phyloP scores from a whole-genome alignment of 1,139 yeast genomes.

The Sugiyamaella castrensis region DNA sequence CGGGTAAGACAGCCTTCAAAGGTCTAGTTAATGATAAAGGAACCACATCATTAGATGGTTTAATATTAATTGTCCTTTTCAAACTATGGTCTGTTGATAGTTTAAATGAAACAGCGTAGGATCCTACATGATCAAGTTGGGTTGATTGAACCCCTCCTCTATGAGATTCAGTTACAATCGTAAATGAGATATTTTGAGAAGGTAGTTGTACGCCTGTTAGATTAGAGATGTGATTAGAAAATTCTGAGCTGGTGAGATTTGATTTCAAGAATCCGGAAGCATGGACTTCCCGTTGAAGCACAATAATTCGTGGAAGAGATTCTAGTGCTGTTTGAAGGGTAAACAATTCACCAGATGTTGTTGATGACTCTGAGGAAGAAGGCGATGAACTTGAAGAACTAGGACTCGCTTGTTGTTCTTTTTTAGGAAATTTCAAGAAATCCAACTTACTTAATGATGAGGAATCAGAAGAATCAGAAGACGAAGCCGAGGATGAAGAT shows the following conservation, averaged over 20 bases:
- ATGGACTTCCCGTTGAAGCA: conserved; percentile 17
- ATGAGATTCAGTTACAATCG: conserved; percentile 7
- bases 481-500: conserved; percentile 5
- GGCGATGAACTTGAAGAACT: conserved; percentile 6
- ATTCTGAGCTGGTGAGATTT: conserved; percentile 18
- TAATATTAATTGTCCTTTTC: conserved; percentile 14
- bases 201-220: conserved; percentile 23
- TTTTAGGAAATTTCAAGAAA: conserved; percentile 15
- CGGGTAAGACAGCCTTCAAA: conserved; percentile 10
- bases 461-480: conserved; percentile 13
- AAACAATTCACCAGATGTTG: conserved; percentile 16
- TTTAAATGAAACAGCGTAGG: conserved; percentile 17
- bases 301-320: conserved; percentile 27
- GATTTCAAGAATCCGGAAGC: conserved; percentile 21
- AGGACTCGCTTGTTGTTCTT: conserved; percentile 14
- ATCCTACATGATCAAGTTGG: conserved; percentile 24
- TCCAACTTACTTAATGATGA: conserved; percentile 15
- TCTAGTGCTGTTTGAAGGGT: conserved; percentile 24
- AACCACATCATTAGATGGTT: conserved; percentile 12
- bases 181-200: conserved; percentile 13
- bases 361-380: conserved; percentile 5
- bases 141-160: conserved; percentile 11
- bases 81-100: conserved; percentile 18
- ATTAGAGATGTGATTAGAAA: conserved; percentile 22
- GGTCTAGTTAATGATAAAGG: conserved; percentile 3